These are phyloP conservation scores for Salix purpurea DNA, from an alignment of 345 rosid genomes.

Conservation along the genomic window DNA sequence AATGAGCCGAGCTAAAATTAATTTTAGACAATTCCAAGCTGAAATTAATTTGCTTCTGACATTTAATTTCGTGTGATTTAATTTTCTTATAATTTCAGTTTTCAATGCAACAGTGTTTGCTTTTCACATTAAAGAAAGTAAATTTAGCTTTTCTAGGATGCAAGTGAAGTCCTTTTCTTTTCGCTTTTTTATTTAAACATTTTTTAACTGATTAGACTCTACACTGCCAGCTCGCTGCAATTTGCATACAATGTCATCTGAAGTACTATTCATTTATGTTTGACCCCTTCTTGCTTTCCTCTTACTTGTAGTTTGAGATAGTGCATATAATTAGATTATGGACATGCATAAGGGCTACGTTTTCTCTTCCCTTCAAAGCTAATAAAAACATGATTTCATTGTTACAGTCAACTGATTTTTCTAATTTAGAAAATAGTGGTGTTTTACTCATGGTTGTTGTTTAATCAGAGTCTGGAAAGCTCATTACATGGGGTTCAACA, in stretches of 20 bases:
- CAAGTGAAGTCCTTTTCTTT: not conserved
- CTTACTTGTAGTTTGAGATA: not conserved
- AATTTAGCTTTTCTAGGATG: not conserved
- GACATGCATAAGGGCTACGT: not conserved
- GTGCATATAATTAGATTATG: not conserved
- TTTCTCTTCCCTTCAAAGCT: not conserved
- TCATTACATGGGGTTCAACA: conserved; percentile 97
- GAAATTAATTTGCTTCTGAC: not conserved
- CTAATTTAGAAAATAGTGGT: not conserved
- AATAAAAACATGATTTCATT: not conserved
- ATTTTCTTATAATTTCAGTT: not conserved
- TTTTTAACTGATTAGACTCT: not conserved
- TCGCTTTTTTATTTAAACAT: not conserved
- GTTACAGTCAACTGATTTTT: not conserved
- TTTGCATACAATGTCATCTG: not conserved
- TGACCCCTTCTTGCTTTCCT: not conserved
- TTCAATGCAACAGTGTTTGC: not conserved
- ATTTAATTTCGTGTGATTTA: not conserved
- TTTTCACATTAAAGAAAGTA: not conserved
- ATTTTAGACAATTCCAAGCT: not conserved
- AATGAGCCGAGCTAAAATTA: not conserved
- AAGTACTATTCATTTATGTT: not conserved
- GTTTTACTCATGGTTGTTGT: conserved; percentile 8
- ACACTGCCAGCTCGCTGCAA: not conserved
- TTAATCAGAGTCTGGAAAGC: conserved; percentile 80